phyloP scores from a whole-genome alignment of 345 rosid species.

The Salix caprea region DNA sequence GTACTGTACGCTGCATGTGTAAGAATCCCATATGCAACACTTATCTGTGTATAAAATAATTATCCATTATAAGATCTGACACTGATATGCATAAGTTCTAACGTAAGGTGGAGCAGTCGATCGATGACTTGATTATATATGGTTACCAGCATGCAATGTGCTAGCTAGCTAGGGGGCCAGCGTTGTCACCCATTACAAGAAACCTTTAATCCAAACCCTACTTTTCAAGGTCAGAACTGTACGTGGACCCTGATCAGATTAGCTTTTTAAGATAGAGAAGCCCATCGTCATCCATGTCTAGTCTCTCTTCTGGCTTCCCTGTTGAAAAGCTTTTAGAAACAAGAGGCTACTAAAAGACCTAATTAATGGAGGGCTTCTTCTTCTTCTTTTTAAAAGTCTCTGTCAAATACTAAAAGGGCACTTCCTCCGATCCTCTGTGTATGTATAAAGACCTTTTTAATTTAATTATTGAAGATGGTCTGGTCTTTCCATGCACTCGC shows the following conservation, averaged over 20 bases:
- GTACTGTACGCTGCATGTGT: too few relatives aligned
- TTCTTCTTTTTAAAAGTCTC: not conserved
- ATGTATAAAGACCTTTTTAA: not conserved
- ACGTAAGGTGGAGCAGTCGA: too few relatives aligned
- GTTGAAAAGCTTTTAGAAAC: not conserved
- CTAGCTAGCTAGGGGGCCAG: not conserved
- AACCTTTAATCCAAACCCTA: not conserved
- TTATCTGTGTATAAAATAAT: too few relatives aligned
- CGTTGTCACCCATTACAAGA: not conserved
- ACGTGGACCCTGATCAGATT: not conserved
- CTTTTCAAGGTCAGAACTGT: not conserved
- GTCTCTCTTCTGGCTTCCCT: not conserved
- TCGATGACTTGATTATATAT: too few relatives aligned
- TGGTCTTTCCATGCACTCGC: not conserved
- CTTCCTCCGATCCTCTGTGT: not conserved
- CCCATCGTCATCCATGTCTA: not conserved
- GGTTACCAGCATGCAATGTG: not conserved
- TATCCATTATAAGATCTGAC: too few relatives aligned
- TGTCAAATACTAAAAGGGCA: not conserved
- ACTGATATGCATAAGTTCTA: too few relatives aligned
- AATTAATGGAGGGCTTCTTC: too few relatives aligned
- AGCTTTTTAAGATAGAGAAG: not conserved
- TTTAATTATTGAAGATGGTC: not conserved
- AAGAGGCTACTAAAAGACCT: not conserved
- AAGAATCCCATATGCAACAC: too few relatives aligned